Percentiles rank a stretch among this genome's conserved stretches.
phyloP scores from a whole-genome alignment of 768 basidiomycete genomes.

The Scleroderma bovista region DNA sequence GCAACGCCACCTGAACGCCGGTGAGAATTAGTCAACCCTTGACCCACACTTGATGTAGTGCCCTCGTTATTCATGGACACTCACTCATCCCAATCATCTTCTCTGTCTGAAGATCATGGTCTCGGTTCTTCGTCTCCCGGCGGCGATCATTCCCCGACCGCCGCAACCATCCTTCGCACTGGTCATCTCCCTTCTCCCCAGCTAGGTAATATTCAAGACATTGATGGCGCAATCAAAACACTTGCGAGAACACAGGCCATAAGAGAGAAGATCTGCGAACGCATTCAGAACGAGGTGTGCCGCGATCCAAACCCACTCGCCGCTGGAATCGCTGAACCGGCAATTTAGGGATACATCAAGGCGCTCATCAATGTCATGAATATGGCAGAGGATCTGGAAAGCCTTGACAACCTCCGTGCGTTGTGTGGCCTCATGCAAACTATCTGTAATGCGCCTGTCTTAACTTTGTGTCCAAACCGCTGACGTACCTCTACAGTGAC shows the following conservation, averaged over 20 bases:
- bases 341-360: slow-evolving; percentile 77
- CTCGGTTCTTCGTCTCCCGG: slow-evolving; percentile 60
- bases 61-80: slow-evolving; percentile 11
- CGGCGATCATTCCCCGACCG: slow-evolving; percentile 53
- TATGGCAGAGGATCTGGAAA: slow-evolving; percentile 91
- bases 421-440: slow-evolving; percentile 91
- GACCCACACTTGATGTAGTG: slow-evolving; percentile 6
- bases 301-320: not conserved
- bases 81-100: slow-evolving; percentile 8
- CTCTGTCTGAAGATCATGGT: slow-evolving; percentile 38
- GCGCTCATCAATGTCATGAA: slow-evolving; percentile 78
- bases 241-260: slow-evolving; percentile 66
- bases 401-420: slow-evolving; percentile 83
- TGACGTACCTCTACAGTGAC: slow-evolving; percentile 51
- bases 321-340: slow-evolving; percentile 8
- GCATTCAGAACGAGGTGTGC: slow-evolving; percentile 78
- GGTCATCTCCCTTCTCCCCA: slow-evolving; percentile 73
- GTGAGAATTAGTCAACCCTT: slow-evolving; percentile 37
- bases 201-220: slow-evolving; percentile 71
- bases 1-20: slow-evolving; percentile 71
- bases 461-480: not conserved
- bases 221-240: slow-evolving; percentile 73
- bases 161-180: slow-evolving; percentile 60
- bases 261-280: slow-evolving; percentile 85
- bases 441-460: slow-evolving; percentile 53